Percentiles rank a stretch among this genome's conserved stretches.
These are phyloP conservation scores for Exserohilum turcica DNA, from an alignment of 2,329 filamentous ascomycete species.

Conservation along the genomic window DNA sequence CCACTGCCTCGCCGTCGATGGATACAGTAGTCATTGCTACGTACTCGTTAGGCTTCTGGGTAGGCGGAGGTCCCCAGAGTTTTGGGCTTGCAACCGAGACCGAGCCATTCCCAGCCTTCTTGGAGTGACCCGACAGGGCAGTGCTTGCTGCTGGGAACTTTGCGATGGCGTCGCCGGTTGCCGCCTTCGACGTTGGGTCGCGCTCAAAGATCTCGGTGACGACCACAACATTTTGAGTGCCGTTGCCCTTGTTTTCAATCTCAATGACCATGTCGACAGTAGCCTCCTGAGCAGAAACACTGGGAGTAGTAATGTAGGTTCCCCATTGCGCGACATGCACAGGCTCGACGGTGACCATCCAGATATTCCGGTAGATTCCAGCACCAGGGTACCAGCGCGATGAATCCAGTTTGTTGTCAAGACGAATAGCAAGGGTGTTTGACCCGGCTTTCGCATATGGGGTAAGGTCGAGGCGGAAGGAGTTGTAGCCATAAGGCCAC, in stretches of 20 bases:
- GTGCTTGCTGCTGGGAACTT: conserved; percentile 41
- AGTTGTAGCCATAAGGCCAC: conserved; percentile 60
- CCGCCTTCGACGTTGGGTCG: conserved; percentile 40
- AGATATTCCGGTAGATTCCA: conserved; percentile 61
- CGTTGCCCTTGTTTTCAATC: conserved; percentile 53
- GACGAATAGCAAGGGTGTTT: conserved; percentile 56
- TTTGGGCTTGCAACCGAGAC: conserved; percentile 46
- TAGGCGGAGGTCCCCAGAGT: conserved; percentile 57
- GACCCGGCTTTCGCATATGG: conserved; percentile 48
- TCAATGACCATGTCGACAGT: conserved; percentile 53
- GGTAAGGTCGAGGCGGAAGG: conserved; percentile 59
- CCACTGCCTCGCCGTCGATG: conserved; percentile 34
- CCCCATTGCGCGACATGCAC: conserved; percentile 57
- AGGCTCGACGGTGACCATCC: conserved; percentile 56
- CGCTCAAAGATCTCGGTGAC: conserved; percentile 50
- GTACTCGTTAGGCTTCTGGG: conserved; percentile 56
- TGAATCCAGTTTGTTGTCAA: conserved; percentile 57
- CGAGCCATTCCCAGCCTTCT: conserved; percentile 45
- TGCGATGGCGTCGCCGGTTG: conserved; percentile 36
- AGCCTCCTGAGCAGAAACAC: conserved; percentile 54
- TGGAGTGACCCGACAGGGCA: conserved; percentile 41
- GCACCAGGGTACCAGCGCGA: conserved; percentile 62
- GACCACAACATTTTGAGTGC: conserved; percentile 46
- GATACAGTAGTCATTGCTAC: conserved; percentile 53
- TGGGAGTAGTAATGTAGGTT: conserved; percentile 54